Conservation (phyloP, 805 yeast species). For the Sugiyamaella mastotermitis region DNA sequence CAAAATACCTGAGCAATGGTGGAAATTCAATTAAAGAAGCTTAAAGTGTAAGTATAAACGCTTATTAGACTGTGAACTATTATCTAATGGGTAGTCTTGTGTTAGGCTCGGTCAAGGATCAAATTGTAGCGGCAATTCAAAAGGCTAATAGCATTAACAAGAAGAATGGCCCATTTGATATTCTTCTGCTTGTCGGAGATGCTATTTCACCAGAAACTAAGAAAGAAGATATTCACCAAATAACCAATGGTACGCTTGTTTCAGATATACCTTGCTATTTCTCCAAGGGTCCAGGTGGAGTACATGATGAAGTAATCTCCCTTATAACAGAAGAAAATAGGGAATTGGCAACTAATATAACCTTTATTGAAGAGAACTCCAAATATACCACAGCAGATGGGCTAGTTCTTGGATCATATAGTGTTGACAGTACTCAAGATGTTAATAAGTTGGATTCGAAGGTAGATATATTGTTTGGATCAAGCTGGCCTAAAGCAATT, state of each 20-base stretch:
- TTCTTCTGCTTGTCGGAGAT: conserved; percentile 13
- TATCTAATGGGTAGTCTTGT: conserved; percentile 23
- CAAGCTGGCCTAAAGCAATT: conserved; percentile 54
- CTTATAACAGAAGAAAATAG: neutral
- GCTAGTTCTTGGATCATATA: conserved; percentile 1
- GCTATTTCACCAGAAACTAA: conserved; percentile 1
- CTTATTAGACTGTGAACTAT: too few relatives aligned
- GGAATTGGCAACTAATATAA: conserved; percentile 3
- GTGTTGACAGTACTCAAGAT: neutral
- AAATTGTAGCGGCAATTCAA: conserved; percentile 3
- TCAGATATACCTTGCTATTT: conserved; percentile 11
- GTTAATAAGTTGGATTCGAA: conserved; percentile 14
- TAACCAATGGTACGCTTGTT: conserved; percentile 3
- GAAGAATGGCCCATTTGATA: conserved; percentile 16
- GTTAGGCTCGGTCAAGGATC: conserved; percentile 12
- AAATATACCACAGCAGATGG: conserved; percentile 10
- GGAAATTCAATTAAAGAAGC: neutral
- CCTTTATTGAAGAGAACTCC: conserved; percentile 1
- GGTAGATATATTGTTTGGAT: conserved; percentile 52
- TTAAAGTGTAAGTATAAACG: conserved; percentile 2
- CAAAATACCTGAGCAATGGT: too few relatives aligned
- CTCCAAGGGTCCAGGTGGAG: neutral
- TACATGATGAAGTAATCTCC: neutral
- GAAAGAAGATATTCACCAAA: conserved; percentile 14
- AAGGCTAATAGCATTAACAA: conserved; percentile 12